phyloP scores from a whole-genome alignment of 306 rosid species.

The Dalbergia cochinchinensis region DNA sequence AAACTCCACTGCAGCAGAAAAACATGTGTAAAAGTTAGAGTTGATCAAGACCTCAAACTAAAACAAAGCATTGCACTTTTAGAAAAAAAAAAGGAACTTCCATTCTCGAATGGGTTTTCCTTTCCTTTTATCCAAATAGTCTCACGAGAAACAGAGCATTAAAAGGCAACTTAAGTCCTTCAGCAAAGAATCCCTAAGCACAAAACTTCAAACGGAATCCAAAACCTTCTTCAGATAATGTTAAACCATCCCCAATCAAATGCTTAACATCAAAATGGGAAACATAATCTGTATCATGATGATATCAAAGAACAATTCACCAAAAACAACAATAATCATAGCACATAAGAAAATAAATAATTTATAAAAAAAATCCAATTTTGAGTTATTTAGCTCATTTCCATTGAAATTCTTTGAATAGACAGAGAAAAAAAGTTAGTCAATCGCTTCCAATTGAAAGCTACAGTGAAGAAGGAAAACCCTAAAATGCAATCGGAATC shows the following conservation, averaged over 20 bases:
- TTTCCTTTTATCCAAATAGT: too few relatives aligned
- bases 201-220: background rate
- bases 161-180: background rate
- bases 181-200: background rate
- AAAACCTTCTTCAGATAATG: background rate
- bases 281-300: background rate
- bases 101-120: too few relatives aligned
- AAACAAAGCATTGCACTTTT: too few relatives aligned
- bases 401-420: background rate
- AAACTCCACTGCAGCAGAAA: slow-evolving; percentile 83
- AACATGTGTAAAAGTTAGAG: too few relatives aligned
- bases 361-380: background rate
- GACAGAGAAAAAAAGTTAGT: background rate
- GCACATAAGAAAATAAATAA: background rate
- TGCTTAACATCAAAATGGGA: background rate
- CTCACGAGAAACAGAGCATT: background rate
- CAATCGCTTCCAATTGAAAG: background rate
- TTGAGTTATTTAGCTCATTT: slow-evolving; percentile 8
- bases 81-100: too few relatives aligned
- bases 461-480: slow-evolving; percentile 12
- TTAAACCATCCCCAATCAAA: background rate
- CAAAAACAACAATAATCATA: background rate
- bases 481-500: slow-evolving; percentile 44
- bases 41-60: too few relatives aligned
- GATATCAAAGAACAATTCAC: background rate